Conservation (phyloP, 2,329 filamentous ascomycete species). For the Sporothrix mexicana region DNA sequence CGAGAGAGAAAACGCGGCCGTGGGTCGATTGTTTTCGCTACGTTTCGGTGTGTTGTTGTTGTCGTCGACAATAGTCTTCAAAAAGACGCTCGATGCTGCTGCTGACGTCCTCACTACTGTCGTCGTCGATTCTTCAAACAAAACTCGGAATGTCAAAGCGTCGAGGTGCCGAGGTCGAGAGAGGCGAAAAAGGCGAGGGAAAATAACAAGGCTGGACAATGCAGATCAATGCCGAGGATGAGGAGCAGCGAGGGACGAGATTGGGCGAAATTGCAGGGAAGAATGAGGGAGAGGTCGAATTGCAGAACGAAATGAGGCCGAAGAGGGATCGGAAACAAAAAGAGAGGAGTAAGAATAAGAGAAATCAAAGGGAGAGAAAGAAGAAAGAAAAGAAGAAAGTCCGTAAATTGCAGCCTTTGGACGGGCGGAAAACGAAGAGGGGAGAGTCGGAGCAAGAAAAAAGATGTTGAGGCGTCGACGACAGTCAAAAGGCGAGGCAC, state of each 20-base stretch:
- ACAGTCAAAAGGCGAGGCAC: constrained; percentile 7
- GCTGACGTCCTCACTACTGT: neutral
- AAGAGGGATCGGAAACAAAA: neutral
- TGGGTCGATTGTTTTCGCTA: neutral
- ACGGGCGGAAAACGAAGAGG: constrained; percentile 2
- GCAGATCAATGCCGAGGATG: constrained; percentile 29
- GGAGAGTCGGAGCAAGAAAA: constrained; percentile 5
- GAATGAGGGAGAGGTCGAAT: neutral
- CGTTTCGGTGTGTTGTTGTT: neutral
- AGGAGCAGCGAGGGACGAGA: constrained; percentile 10
- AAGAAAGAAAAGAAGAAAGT: neutral
- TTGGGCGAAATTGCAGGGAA: neutral
- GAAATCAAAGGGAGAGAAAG: neutral
- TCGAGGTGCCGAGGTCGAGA: constrained; percentile 7
- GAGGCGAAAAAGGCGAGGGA: neutral
- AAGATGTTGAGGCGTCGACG: constrained; percentile 25
- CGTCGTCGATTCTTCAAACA: neutral
- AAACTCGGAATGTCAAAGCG: neutral
- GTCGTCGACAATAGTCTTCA: neutral
- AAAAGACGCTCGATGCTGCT: neutral
- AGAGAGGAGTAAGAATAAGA: neutral
- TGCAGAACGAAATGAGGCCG: neutral
- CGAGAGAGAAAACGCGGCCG: constrained; percentile 4
- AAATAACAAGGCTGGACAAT: constrained; percentile 22
- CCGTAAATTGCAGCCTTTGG: neutral